Evolutionary conservation across 192 early-diverging fungal genomes (phyloP).

Genomic region (Coemansia asiatica): DNA sequence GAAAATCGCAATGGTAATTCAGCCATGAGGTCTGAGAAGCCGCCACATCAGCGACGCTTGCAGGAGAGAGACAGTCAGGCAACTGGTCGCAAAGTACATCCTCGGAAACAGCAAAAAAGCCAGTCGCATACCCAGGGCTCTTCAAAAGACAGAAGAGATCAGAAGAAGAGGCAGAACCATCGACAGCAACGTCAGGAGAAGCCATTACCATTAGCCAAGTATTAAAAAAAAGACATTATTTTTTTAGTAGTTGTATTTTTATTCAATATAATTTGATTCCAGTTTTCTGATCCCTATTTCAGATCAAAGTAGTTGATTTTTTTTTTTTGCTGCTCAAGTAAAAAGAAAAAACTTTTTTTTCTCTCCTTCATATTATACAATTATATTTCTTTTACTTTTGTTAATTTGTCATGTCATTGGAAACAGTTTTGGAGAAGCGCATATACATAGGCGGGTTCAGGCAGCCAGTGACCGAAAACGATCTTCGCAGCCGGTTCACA

Average conservation of each 20-base stretch:
- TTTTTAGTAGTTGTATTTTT: not conserved
- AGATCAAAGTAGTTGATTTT: too few relatives aligned
- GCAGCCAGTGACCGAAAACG: conserved; percentile 55
- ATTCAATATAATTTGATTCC: too few relatives aligned
- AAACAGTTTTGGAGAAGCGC: conserved; percentile 56
- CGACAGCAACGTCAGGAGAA: too few relatives aligned
- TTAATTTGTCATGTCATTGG: conserved; percentile 12
- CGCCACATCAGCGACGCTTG: not conserved
- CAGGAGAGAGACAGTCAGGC: not conserved
- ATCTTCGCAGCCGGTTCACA: conserved; percentile 67
- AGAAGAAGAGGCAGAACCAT: not conserved
- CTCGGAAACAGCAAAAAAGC: not conserved
- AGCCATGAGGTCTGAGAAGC: not conserved
- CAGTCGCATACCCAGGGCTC: too few relatives aligned
- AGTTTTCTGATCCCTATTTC: too few relatives aligned
- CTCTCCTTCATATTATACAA: not conserved
- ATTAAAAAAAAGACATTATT: too few relatives aligned
- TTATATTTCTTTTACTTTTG: not conserved
- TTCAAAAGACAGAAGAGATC: not conserved
- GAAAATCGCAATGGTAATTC: not conserved
- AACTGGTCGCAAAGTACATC: not conserved
- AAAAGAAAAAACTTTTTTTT: not conserved
- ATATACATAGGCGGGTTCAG: conserved; percentile 79
- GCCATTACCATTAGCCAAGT: too few relatives aligned
- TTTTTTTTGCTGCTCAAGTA: not conserved